Evolutionary conservation across 805 yeast species (phyloP).

Genomic region (Wickerhamomyces pijperi): DNA sequence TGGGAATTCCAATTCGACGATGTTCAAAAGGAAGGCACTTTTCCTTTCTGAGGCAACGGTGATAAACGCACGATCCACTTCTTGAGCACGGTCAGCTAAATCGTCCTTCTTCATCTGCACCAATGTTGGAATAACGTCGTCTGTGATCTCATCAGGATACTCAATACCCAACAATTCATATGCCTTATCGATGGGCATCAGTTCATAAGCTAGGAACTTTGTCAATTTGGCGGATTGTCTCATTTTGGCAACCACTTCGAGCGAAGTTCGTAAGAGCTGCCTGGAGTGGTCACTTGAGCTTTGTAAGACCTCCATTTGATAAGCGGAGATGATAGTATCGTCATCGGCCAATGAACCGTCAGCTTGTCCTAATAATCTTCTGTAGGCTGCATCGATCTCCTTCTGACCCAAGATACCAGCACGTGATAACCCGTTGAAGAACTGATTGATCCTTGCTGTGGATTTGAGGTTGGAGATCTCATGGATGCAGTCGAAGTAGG

Average conservation of each 20-base stretch:
- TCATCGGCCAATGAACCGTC: constrained; percentile 17
- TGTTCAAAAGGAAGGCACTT: constrained; percentile 46
- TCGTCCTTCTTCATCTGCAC: constrained; percentile 56
- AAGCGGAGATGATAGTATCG: constrained; percentile 21
- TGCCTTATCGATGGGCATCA: constrained; percentile 36
- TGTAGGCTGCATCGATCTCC: constrained; percentile 31
- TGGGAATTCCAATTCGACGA: constrained; percentile 29
- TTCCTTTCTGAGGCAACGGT: constrained; percentile 50
- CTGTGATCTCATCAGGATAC: constrained; percentile 34
- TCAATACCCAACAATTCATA: constrained; percentile 40
- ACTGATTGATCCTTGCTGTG: constrained; percentile 32
- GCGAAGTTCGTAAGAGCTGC: constrained; percentile 28
- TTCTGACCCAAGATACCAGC: constrained; percentile 41
- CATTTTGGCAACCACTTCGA: constrained; percentile 26
- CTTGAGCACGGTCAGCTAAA: constrained; percentile 27
- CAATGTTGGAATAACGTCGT: constrained; percentile 68
- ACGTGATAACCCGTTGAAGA: constrained; percentile 34
- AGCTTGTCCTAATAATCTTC: constrained; percentile 22
- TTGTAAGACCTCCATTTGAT: constrained; percentile 18
- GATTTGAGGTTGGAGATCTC: constrained; percentile 37
- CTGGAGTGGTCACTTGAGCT: constrained; percentile 12
- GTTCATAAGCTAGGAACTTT: constrained; percentile 35
- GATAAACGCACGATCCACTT: constrained; percentile 42
- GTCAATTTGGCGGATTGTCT: constrained; percentile 25
- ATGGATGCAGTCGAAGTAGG: constrained; percentile 47